Conservation (phyloP, 129 eudicot genomes). For the Pseudognaphalium luteoalbum region DNA sequence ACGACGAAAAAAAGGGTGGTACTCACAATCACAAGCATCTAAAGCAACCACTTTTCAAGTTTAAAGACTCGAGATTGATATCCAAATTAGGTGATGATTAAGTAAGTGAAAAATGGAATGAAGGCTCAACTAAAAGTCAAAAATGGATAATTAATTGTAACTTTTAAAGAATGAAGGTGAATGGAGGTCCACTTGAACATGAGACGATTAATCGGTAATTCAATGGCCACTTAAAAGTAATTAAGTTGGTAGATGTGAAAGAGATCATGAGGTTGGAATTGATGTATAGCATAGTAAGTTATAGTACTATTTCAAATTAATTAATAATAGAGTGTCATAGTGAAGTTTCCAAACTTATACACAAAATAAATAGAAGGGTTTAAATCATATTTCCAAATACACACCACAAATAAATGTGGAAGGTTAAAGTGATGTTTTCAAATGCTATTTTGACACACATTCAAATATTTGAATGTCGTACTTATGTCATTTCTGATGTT, state of each 20-base stretch:
- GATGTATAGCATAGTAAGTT: neutral
- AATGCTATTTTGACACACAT: conserved; percentile 26
- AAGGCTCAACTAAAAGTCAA: conserved; percentile 2
- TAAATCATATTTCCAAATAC: conserved; percentile 3
- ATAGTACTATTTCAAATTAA: conserved; percentile 13
- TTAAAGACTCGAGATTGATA: too few species aligned
- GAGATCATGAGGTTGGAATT: neutral
- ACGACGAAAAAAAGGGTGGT: too few species aligned
- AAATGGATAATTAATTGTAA: neutral
- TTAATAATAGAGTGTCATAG: conserved; percentile 6
- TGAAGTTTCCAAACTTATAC: conserved; percentile 14
- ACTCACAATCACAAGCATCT: too few species aligned
- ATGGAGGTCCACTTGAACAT: conserved; percentile 20
- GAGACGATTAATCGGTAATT: conserved; percentile 10
- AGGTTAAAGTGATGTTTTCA: conserved; percentile 19
- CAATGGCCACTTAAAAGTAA: neutral
- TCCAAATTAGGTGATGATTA: neutral
- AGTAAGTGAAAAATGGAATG: neutral
- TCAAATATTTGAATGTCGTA: neutral
- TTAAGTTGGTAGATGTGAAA: conserved; percentile 27
- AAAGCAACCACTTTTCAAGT: too few species aligned
- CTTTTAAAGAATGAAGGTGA: neutral
- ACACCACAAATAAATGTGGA: conserved; percentile 18
- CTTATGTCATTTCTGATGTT: neutral
- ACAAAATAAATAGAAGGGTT: neutral